phyloP scores from a whole-genome alignment of 495 filamentous ascomycete genomes.

The Parathielavia appendiculata region DNA sequence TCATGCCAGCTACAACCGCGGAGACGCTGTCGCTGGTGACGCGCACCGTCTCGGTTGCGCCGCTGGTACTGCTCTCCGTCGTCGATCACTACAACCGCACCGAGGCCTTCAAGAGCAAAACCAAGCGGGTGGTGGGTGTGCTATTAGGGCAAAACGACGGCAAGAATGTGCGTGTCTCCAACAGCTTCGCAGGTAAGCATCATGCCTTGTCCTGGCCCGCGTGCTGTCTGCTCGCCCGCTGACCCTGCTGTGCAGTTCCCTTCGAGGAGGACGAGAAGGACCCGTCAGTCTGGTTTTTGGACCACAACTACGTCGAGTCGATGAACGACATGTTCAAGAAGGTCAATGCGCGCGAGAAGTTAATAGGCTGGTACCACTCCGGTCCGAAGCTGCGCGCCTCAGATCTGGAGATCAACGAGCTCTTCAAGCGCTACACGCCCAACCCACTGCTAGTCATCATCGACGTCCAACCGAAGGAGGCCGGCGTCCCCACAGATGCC shows the following conservation, averaged over 20 bases:
- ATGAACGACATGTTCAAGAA: constrained; percentile 99
- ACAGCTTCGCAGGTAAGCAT: constrained; percentile 86
- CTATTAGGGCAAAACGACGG: constrained; percentile 93
- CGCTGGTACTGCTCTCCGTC: constrained; percentile 93
- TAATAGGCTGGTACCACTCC: constrained; percentile 99
- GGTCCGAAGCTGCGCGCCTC: constrained; percentile 95
- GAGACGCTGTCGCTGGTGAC: constrained; percentile 89
- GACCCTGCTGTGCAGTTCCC: constrained; percentile 58
- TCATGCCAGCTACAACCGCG: constrained; percentile 89
- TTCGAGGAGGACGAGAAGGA: constrained; percentile 99
- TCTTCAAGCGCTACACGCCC: constrained; percentile 98
- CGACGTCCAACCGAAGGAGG: constrained; percentile 96
- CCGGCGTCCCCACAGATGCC: constrained; percentile 95
- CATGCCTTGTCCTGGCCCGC: background rate
- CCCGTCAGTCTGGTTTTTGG: constrained; percentile 97
- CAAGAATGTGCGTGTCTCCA: constrained; percentile 91
- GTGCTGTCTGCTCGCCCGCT: background rate
- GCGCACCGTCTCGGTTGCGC: constrained; percentile 91
- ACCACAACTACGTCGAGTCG: constrained; percentile 98
- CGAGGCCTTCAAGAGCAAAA: constrained; percentile 66
- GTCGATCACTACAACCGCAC: constrained; percentile 98
- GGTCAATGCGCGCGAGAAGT: constrained; percentile 97
- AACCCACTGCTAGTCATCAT: constrained; percentile 96
- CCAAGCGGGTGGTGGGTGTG: constrained; percentile 94
- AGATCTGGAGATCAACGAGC: constrained; percentile 98